Base-by-base conservation (phyloP, 345 rosid genomes). In the Limnanthes douglasii region DNA sequence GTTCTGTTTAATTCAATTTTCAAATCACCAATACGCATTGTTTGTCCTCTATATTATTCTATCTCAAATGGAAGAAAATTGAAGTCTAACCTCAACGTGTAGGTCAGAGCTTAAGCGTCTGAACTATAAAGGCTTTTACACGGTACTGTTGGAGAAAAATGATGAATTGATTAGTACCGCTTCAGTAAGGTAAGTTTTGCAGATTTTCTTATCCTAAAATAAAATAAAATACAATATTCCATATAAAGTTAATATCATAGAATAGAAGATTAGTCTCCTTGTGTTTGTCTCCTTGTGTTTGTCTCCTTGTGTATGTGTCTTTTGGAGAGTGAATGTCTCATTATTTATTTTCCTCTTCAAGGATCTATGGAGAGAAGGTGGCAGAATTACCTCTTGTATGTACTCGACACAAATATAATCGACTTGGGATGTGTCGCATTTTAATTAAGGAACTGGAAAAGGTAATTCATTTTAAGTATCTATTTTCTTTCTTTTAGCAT, bases 101-200 rank as follows among this genome's bases (percentile, higher is more conserved):
- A 82, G 85, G 59, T 82, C 82, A 17, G 39, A 69, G 34, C 66
- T 70, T 21, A 70, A 62, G 41, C 77, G 93, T 40, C 42, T 73
- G 51, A 71, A 82, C 63, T 82, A 70, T 55, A 66, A 12, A 52
- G 94, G 93, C 40, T 86, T 86, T 61, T 78, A 82, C 45, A 75
- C 85, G 0, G 54, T 78, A 37, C 61, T 78, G 43, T 39, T 82
- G 67, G 88, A 86, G 65, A 75, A 41, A 39, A 48, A 75, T 25
- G 88, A 78, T 29, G 93, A 73, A 61, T 10, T 78, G 40, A 44
- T 83, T 41, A 57, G 62, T 11, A 78, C 70, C 34, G 84, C 95
- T 42, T 61, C 62, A 21, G 52, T 79, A 15, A 75, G 95, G 95
- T 84, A 50, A 24, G 51, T 16, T 51, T 33, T 31, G 37, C 18